phyloP scores from a whole-genome alignment of 257 asterid species.

The Solanum virginianum region DNA sequence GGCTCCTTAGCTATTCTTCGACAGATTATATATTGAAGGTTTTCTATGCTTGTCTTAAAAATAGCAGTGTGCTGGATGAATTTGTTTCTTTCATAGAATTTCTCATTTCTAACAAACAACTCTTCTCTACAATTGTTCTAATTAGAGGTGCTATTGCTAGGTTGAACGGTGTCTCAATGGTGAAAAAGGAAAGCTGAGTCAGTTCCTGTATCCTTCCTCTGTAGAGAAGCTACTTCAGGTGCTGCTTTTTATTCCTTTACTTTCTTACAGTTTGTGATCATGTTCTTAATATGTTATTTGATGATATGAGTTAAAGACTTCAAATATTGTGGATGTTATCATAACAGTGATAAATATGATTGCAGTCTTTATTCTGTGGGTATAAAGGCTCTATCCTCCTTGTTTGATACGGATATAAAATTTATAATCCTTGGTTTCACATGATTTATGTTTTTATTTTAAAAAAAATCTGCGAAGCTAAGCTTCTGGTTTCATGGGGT shows the following conservation, averaged over 20 bases:
- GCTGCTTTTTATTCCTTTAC: background rate
- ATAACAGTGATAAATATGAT: background rate
- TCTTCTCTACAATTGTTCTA: background rate
- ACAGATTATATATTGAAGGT: conserved; percentile 7
- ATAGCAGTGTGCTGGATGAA: background rate
- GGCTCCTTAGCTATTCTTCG: conserved; percentile 8
- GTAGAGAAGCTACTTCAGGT: conserved; percentile 14
- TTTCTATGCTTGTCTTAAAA: background rate
- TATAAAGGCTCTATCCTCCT: background rate
- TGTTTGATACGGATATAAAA: background rate
- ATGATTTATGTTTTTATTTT: background rate
- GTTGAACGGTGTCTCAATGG: conserved; percentile 2
- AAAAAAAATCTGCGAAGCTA: background rate
- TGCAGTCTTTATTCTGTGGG: background rate
- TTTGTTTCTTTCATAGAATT: background rate
- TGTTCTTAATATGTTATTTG: background rate
- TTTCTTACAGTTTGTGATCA: background rate
- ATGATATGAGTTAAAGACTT: background rate
- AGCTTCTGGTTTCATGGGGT: background rate
- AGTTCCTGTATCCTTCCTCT: background rate
- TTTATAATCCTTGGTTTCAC: background rate
- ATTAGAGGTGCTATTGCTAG: background rate
- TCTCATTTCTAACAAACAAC: background rate
- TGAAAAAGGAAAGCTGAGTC: conserved; percentile 2
- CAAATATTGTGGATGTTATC: background rate